Evolutionary conservation across 495 filamentous ascomycete genomes (phyloP).

Genomic region (Tetracladium marchalianum): DNA sequence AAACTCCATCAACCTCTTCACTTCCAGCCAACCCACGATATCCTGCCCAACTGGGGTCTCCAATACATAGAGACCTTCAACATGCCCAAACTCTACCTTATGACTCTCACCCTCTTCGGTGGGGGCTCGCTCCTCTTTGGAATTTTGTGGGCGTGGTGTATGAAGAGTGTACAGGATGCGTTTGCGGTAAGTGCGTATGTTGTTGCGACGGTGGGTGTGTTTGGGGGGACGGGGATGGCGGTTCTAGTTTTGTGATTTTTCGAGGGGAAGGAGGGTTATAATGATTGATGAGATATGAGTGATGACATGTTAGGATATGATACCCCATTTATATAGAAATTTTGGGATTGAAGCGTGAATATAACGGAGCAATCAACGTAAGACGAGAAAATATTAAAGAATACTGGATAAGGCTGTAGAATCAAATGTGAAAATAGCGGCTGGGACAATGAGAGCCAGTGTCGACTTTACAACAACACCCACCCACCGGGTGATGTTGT

Average conservation of each 20-base stretch:
- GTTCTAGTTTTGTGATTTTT: slow-evolving; percentile 11
- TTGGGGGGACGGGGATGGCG: slow-evolving; percentile 25
- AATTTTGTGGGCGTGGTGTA: slow-evolving; percentile 22
- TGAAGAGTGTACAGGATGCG: slow-evolving; percentile 30
- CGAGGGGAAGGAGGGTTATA: too few species aligned
- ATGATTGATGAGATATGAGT: too few species aligned
- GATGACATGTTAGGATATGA: too few species aligned
- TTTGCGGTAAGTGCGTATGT: slow-evolving; percentile 31
- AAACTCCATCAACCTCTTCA: slow-evolving; percentile 14
- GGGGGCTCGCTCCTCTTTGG: slow-evolving; percentile 26
- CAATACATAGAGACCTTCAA: slow-evolving; percentile 31
- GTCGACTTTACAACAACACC: too few species aligned
- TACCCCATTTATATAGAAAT: too few species aligned
- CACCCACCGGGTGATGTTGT: too few species aligned
- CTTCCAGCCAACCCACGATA: slow-evolving; percentile 3
- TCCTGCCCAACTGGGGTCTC: slow-evolving; percentile 30
- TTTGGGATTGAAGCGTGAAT: too few species aligned
- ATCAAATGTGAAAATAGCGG: too few species aligned
- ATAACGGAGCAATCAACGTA: too few species aligned
- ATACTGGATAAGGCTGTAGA: too few species aligned
- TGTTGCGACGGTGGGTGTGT: slow-evolving; percentile 19
- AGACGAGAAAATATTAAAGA: too few species aligned
- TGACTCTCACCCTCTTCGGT: slow-evolving; percentile 20
- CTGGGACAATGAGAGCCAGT: too few species aligned
- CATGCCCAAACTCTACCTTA: slow-evolving; percentile 24